Percentiles rank a stretch among this genome's conserved stretches.
phyloP scores from a whole-genome alignment of 2,329 filamentous ascomycete species.

The Decorospora gaudefroyi region DNA sequence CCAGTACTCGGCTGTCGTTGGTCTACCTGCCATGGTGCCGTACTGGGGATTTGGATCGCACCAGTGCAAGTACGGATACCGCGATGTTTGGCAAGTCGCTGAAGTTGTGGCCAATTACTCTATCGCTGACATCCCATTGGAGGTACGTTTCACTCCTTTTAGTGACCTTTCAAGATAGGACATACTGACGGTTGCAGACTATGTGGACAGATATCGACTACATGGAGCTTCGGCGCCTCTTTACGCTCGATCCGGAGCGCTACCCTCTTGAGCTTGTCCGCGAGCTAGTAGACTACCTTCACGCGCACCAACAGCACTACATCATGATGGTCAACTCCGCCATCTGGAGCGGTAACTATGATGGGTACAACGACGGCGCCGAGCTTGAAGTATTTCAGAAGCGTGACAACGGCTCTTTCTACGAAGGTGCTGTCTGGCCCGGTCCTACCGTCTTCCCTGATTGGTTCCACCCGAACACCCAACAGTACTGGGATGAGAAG shows the following conservation, averaged over 20 bases:
- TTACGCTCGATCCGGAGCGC: slow-evolving; percentile 66
- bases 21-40: slow-evolving; percentile 54
- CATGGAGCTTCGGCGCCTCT: slow-evolving; percentile 64
- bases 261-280: slow-evolving; percentile 66
- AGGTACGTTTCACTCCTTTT: slow-evolving; percentile 16
- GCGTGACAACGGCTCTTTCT: slow-evolving; percentile 59
- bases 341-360: slow-evolving; percentile 54
- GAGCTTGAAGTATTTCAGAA: slow-evolving; percentile 60
- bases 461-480: slow-evolving; percentile 70
- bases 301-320: slow-evolving; percentile 69
- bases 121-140: slow-evolving; percentile 62
- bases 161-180: neutral
- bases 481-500: slow-evolving; percentile 70
- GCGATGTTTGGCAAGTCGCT: slow-evolving; percentile 65
- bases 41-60: slow-evolving; percentile 60
- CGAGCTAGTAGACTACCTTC: slow-evolving; percentile 67
- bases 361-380: slow-evolving; percentile 65
- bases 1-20: slow-evolving; percentile 56
- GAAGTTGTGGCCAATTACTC: slow-evolving; percentile 70
- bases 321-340: slow-evolving; percentile 80
- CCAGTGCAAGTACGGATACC: slow-evolving; percentile 56
- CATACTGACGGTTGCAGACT: slow-evolving; percentile 54
- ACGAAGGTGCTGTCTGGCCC: slow-evolving; percentile 74
- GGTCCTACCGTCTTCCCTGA: slow-evolving; percentile 74
- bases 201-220: slow-evolving; percentile 78